These are phyloP conservation scores for Fonsecaea multimorphosa DNA, from an alignment of 2,329 filamentous ascomycete species.

Conservation along the genomic window DNA sequence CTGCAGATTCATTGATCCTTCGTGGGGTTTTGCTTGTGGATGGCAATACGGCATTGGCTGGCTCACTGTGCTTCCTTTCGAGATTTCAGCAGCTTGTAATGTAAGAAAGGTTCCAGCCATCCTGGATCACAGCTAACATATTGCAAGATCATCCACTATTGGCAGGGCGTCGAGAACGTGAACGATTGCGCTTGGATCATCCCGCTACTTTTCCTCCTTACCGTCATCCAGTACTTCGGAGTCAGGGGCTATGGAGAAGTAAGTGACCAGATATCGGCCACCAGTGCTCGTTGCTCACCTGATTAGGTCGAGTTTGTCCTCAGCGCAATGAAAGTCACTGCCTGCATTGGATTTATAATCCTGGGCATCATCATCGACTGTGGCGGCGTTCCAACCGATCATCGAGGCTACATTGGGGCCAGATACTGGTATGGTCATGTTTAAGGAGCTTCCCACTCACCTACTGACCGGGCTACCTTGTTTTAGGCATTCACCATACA, in stretches of 20 bases:
- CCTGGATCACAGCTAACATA: conserved; percentile 51
- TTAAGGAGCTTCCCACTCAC: neutral
- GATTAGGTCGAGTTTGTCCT: conserved; percentile 62
- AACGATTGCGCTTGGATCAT: conserved; percentile 42
- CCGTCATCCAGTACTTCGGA: conserved; percentile 53
- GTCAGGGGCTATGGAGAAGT: conserved; percentile 55
- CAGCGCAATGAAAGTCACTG: conserved; percentile 62
- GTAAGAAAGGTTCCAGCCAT: conserved; percentile 11
- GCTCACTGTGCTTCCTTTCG: conserved; percentile 62
- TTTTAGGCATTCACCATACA: conserved; percentile 2
- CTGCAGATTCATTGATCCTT: conserved; percentile 58
- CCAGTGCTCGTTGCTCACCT: conserved; percentile 3
- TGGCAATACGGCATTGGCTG: conserved; percentile 62
- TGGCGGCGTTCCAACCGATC: conserved; percentile 60
- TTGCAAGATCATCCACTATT: conserved; percentile 65
- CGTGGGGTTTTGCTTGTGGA: conserved; percentile 31
- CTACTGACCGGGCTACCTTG: neutral
- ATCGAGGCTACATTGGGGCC: conserved; percentile 33
- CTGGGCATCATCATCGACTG: conserved; percentile 85
- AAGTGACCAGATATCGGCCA: conserved; percentile 23
- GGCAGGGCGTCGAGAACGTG: conserved; percentile 50
- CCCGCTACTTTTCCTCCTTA: conserved; percentile 25
- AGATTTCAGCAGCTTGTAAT: conserved; percentile 56
- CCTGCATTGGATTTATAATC: conserved; percentile 70
- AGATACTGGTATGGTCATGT: conserved; percentile 43